phyloP scores from a whole-genome alignment of 2,329 filamentous ascomycete genomes.

The Metarhizium rileyi region DNA sequence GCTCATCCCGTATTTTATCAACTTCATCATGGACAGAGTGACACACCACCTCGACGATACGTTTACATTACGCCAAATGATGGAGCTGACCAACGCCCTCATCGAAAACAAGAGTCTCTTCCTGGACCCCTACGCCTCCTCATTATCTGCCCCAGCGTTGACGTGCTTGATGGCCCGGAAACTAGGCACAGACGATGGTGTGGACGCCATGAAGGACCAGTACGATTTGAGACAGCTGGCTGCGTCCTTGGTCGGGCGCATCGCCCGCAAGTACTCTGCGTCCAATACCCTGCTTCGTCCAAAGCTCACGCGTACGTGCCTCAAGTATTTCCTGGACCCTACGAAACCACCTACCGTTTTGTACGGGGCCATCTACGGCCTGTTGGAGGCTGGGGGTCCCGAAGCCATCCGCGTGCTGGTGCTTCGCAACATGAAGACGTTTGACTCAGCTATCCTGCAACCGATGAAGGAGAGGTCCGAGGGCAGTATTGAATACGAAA shows the following conservation, averaged over 20 bases:
- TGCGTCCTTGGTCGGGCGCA: slow-evolving; percentile 68
- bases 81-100: slow-evolving; percentile 78
- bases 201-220: slow-evolving; percentile 48
- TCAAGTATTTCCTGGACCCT: slow-evolving; percentile 86
- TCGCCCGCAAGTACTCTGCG: slow-evolving; percentile 71
- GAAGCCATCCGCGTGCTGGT: slow-evolving; percentile 48
- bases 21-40: slow-evolving; percentile 91
- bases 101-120: slow-evolving; percentile 77
- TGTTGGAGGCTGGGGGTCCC: slow-evolving; percentile 64
- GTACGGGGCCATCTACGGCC: slow-evolving; percentile 77
- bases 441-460: slow-evolving; percentile 43
- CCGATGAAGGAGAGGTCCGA: slow-evolving; percentile 44
- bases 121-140: slow-evolving; percentile 48
- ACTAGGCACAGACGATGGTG: slow-evolving; percentile 50
- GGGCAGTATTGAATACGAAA: slow-evolving; percentile 41
- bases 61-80: slow-evolving; percentile 83
- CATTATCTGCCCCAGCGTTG: slow-evolving; percentile 75
- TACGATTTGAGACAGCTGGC: slow-evolving; percentile 79
- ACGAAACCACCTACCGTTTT: slow-evolving; percentile 73
- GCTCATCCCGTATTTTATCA: slow-evolving; percentile 90
- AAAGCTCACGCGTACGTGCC: slow-evolving; percentile 82
- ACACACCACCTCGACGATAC: slow-evolving; percentile 87
- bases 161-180: slow-evolving; percentile 79
- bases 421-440: slow-evolving; percentile 44
- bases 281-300: slow-evolving; percentile 76